phyloP scores from a whole-genome alignment of 2,329 filamentous ascomycete species.

The Dactylonectria macrodidyma region DNA sequence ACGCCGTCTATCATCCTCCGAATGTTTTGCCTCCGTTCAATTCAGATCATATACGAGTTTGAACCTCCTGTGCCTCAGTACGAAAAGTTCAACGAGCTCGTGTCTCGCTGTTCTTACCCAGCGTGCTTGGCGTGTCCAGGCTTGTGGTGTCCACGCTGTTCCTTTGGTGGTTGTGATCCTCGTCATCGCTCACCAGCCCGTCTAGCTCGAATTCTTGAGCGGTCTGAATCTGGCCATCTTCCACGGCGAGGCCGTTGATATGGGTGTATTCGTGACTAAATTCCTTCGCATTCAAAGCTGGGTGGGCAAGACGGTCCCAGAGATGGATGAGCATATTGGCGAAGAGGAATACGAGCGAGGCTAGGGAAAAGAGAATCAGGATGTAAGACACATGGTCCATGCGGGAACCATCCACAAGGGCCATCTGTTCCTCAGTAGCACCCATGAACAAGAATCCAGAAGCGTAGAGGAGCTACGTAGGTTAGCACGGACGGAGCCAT shows the following conservation, averaged over 20 bases:
- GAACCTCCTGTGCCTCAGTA: background rate
- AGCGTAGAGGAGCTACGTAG: conserved; percentile 82
- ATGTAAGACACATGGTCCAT: conserved; percentile 95
- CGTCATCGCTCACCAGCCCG: conserved; percentile 90
- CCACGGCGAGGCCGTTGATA: conserved; percentile 54
- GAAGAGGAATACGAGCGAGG: conserved; percentile 93
- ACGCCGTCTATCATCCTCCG: background rate
- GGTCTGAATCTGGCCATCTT: conserved; percentile 77
- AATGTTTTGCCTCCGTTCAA: background rate
- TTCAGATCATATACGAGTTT: background rate
- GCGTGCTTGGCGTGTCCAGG: conserved; percentile 60
- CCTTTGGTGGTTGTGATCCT: conserved; percentile 66
- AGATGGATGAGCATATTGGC: conserved; percentile 88
- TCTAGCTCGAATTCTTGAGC: conserved; percentile 96
- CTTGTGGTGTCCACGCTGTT: conserved; percentile 48
- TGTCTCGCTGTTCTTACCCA: conserved; percentile 52
- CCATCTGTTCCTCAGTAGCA: conserved; percentile 97
- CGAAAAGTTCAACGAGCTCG: conserved; percentile 9
- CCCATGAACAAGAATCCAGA: conserved; percentile 98
- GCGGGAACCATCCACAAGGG: conserved; percentile 78
- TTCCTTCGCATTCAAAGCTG: conserved; percentile 54
- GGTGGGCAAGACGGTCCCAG: conserved; percentile 76
- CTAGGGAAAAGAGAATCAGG: conserved; percentile 89
- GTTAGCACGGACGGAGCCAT: conserved; percentile 30
- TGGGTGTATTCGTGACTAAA: conserved; percentile 54